Base-by-base conservation (phyloP, 768 basidiomycete genomes). In the Tulasnella sp. region DNA sequence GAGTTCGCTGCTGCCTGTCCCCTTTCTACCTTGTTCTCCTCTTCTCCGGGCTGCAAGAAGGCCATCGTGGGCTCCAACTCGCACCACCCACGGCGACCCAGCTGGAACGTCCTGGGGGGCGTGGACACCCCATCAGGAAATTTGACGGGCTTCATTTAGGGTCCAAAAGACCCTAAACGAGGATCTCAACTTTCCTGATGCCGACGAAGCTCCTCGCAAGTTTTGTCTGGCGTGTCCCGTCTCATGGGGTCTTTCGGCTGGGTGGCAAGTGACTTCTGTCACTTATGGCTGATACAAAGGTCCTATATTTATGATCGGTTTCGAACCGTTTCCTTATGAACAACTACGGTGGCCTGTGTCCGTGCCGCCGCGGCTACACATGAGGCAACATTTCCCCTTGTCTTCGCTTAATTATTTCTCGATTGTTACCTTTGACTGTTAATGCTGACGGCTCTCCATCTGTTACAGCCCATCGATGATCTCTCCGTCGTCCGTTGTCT, bases 261-360 rank as follows among this genome's bases (percentile, higher is more conserved):
- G 64, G 52, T 76, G 68, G 69, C 73, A 76, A 67, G 74, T 45
- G 71, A 68, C 42, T 58, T 78, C 77, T n/a, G 25, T 74, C 80
- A 84, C 83, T 84, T 87, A 85, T 87, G 93, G 92, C 91, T 90
- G 96, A 99, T 99, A 96, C 95, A 92, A 84, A 79, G 87, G 92
- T 93, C 96, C 96, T 82, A 97, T 80, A 97, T 84, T 67, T 34
- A 5, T 17, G 58, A 64, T 64, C 58, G 58, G 58, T 25, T 64
- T 25, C 29, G 85, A 64, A 36, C 76, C 80, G 82, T 84, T 84
- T 89, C 88, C 87, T 85, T 85, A 86, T 86, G 88, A 94, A 96
- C 94, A 96, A 96, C 94, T 91, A 91, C 88, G 87, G 86, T 85
- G 86, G 86, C 80, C 81, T 84, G 93, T 92, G 87, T 84, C 80